Conservation (phyloP, 1,284 basidiomycete genomes). For the Microbotryum lychnidis-dioicae region DNA sequence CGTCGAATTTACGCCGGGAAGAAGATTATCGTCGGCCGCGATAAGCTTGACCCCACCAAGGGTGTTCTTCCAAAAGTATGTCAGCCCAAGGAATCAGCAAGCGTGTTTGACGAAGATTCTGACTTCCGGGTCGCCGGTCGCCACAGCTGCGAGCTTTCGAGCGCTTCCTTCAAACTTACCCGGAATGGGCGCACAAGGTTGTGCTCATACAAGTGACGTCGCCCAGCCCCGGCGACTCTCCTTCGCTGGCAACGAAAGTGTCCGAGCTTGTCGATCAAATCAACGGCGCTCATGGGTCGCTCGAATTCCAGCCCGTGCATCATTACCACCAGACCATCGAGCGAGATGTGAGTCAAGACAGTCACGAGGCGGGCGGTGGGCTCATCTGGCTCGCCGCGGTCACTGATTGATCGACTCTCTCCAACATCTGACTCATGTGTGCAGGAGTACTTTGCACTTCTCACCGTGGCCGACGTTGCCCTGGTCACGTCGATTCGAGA, state of each 20-base stretch:
- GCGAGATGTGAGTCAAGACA: slow-evolving; percentile 33
- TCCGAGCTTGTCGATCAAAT: slow-evolving; percentile 93
- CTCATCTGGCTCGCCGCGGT: not conserved
- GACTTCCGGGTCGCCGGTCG: not conserved
- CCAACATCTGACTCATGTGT: too few species aligned
- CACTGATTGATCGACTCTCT: not conserved
- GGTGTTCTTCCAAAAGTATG: slow-evolving; percentile 87
- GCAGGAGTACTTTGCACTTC: slow-evolving; percentile 96
- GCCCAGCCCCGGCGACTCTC: slow-evolving; percentile 86
- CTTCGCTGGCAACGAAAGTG: slow-evolving; percentile 86
- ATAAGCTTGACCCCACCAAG: slow-evolving; percentile 97
- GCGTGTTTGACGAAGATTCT: not conserved
- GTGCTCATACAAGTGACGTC: slow-evolving; percentile 75
- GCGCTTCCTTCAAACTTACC: slow-evolving; percentile 85
- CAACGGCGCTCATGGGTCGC: slow-evolving; percentile 88
- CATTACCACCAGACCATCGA: slow-evolving; percentile 98
- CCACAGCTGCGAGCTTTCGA: slow-evolving; percentile 82
- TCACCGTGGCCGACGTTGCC: slow-evolving; percentile 87
- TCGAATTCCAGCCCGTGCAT: slow-evolving; percentile 97
- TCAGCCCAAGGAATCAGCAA: not conserved
- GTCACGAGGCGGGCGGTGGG: not conserved
- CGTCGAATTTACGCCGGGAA: slow-evolving; percentile 84
- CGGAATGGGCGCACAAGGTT: slow-evolving; percentile 86
- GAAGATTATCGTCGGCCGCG: slow-evolving; percentile 98
- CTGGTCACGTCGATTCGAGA: slow-evolving; percentile 93